Evolutionary conservation across 805 yeast genomes (phyloP).

Genomic region (Pichia eremophila): DNA sequence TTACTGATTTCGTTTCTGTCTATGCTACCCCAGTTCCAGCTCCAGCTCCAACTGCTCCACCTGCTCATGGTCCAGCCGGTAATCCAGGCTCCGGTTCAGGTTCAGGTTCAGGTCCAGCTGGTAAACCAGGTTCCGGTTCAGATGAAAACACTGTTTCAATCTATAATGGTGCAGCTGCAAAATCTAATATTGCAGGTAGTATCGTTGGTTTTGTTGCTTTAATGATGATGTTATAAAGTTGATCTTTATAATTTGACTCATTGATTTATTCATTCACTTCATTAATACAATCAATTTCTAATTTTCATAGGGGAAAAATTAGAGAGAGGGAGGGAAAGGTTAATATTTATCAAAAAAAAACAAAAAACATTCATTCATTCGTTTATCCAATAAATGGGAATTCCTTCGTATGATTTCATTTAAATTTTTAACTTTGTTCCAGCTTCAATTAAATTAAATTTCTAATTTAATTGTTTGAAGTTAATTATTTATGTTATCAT

Average conservation of each 20-base stretch:
- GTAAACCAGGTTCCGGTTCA: background rate
- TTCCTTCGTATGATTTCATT: background rate
- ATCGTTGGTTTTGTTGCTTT: conserved; percentile 2
- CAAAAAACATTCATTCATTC: background rate
- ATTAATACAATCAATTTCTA: background rate
- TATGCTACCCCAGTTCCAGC: too few relatives aligned
- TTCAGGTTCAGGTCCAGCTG: background rate
- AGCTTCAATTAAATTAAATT: conserved; percentile 1
- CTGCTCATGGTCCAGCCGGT: too few relatives aligned
- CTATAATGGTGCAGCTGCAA: conserved; percentile 12
- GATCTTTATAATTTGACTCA: background rate
- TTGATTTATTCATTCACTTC: background rate
- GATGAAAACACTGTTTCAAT: conserved; percentile 4
- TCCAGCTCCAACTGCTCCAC: too few relatives aligned
- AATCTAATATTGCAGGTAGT: conserved; percentile 10
- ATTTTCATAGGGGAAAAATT: conserved; percentile 3
- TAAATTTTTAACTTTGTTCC: conserved; percentile 3
- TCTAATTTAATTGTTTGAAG: background rate
- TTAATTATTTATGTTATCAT: background rate
- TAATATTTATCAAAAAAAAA: background rate
- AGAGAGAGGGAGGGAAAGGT: conserved; percentile 8
- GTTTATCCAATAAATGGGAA: background rate
- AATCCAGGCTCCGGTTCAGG: too few relatives aligned
- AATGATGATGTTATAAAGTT: conserved; percentile 2
- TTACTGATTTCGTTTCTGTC: conserved; percentile 1